Percentiles rank a stretch among this genome's conserved stretches.
Evolutionary conservation across 352 stramenopile species (phyloP).

Genomic region (Phytophthora pisi): DNA sequence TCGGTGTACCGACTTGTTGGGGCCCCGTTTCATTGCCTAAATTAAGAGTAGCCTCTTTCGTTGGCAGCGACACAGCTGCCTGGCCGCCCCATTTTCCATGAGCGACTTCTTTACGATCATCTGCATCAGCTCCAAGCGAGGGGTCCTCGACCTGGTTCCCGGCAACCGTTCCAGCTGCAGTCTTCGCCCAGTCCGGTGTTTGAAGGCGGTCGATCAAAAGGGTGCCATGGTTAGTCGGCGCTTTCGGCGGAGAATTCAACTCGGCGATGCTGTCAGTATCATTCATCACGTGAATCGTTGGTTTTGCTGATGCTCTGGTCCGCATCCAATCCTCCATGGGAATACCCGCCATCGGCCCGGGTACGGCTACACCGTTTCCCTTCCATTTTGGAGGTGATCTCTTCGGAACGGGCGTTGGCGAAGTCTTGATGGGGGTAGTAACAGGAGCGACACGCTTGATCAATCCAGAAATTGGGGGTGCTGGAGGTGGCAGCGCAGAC

Average conservation of each 20-base stretch:
- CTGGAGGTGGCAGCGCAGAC: slow-evolving; percentile 33
- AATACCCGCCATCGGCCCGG: slow-evolving; percentile 57
- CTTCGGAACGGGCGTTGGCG: slow-evolving; percentile 22
- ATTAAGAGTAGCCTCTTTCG: not conserved
- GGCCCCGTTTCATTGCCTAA: not conserved
- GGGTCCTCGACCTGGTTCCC: slow-evolving; percentile 18
- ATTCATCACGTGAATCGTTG: slow-evolving; percentile 40
- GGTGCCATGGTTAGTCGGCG: not conserved
- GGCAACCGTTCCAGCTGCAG: slow-evolving; percentile 13
- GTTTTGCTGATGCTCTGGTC: slow-evolving; percentile 61
- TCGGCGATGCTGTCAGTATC: slow-evolving; percentile 3
- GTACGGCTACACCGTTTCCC: slow-evolving; percentile 45
- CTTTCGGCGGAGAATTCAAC: slow-evolving; percentile 2
- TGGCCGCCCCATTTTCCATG: slow-evolving; percentile 30
- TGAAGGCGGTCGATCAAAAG: slow-evolving; percentile 59
- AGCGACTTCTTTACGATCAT: not conserved
- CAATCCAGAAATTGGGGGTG: slow-evolving; percentile 30
- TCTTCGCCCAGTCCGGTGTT: slow-evolving; percentile 67
- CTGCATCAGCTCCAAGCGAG: not conserved
- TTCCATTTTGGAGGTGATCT: slow-evolving; percentile 48
- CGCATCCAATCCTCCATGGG: slow-evolving; percentile 81
- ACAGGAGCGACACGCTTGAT: not conserved
- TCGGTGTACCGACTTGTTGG: not conserved
- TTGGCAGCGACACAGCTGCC: slow-evolving; percentile 6
- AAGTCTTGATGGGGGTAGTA: not conserved